Percentiles rank a stretch among this genome's conserved stretches.
phyloP scores from a whole-genome alignment of 768 basidiomycete species.

The Phylloporus rhodoxanthus region DNA sequence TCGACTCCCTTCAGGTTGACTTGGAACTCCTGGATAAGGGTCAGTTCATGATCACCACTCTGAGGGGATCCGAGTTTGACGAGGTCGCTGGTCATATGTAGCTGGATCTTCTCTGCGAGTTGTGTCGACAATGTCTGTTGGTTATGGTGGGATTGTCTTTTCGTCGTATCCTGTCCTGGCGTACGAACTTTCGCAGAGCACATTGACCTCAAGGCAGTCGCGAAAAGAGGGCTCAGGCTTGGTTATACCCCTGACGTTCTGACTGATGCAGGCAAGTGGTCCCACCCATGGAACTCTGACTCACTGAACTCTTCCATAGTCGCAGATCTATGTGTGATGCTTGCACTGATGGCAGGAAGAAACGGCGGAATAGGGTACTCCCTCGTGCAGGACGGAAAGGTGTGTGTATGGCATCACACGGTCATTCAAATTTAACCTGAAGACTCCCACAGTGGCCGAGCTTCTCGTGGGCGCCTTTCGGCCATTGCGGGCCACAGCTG shows the following conservation, averaged over 20 bases:
- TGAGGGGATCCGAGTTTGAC: not conserved
- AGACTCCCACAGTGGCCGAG: conserved; percentile 61
- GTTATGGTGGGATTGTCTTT: conserved; percentile 52
- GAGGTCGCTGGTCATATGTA: conserved; percentile 29
- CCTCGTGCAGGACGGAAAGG: conserved; percentile 66
- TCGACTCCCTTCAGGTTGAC: conserved; percentile 48
- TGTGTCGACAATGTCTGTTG: conserved; percentile 93
- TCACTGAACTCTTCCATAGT: conserved; percentile 42
- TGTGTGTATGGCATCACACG: conserved; percentile 26
- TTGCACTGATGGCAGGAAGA: conserved; percentile 90
- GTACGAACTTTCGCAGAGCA: conserved; percentile 57
- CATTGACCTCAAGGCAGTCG: conserved; percentile 55
- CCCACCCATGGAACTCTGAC: not conserved
- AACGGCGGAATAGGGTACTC: conserved; percentile 59
- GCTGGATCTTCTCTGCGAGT: conserved; percentile 72
- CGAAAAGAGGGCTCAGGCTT: conserved; percentile 57
- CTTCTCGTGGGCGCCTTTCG: conserved; percentile 76
- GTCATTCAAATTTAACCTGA: not conserved
- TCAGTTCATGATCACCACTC: conserved; percentile 10
- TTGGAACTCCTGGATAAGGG: conserved; percentile 49
- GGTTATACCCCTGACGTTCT: conserved; percentile 95
- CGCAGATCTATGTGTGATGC: conserved; percentile 85
- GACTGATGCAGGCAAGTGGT: conserved; percentile 70
- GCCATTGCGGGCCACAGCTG: conserved; percentile 78
- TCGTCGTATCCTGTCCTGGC: not conserved